Percentiles rank a stretch among this genome's conserved stretches.
phyloP scores from a whole-genome alignment of 441 rosid genomes.

The Bruguiera hainesii region DNA sequence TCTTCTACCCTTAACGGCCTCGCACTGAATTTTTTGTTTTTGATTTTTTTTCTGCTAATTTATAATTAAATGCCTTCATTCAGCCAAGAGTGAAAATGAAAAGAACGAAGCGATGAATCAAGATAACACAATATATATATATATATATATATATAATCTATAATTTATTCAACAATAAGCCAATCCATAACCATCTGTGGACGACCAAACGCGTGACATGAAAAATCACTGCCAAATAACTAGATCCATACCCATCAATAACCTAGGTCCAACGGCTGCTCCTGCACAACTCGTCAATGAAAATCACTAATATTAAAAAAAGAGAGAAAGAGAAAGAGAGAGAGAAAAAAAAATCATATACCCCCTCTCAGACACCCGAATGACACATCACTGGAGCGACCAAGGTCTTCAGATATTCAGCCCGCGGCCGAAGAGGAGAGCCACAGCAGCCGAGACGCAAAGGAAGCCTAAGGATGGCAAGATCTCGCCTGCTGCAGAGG shows the following conservation, averaged over 20 bases:
- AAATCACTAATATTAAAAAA: neutral
- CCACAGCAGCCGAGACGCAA: constrained; percentile 22
- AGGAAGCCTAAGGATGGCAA: constrained; percentile 31
- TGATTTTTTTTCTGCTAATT: no score
- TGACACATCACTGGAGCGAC: neutral
- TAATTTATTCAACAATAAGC: neutral
- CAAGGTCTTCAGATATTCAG: constrained; percentile 35
- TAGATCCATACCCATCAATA: constrained; percentile 1
- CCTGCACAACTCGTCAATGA: neutral
- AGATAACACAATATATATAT: no score
- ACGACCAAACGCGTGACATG: neutral
- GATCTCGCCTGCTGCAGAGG: constrained; percentile 32
- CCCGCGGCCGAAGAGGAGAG: constrained; percentile 35
- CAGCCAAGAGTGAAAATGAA: no score
- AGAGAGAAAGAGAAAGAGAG: neutral
- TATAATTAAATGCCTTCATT: no score
- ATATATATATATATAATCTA: constrained; percentile 1
- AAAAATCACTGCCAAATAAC: neutral
- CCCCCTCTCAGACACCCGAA: constrained; percentile 11
- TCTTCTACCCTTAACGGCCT: no score
- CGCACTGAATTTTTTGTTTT: no score
- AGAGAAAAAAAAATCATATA: neutral
- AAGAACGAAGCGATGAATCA: no score
- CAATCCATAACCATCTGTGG: constrained; percentile 11
- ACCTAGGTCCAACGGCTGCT: constrained; percentile 11